A percentile compares a stretch with the other conserved stretches of the same genome.
Conservation (phyloP, 208 protist genomes). For the Leptomonas pyrrhocoris region DNA sequence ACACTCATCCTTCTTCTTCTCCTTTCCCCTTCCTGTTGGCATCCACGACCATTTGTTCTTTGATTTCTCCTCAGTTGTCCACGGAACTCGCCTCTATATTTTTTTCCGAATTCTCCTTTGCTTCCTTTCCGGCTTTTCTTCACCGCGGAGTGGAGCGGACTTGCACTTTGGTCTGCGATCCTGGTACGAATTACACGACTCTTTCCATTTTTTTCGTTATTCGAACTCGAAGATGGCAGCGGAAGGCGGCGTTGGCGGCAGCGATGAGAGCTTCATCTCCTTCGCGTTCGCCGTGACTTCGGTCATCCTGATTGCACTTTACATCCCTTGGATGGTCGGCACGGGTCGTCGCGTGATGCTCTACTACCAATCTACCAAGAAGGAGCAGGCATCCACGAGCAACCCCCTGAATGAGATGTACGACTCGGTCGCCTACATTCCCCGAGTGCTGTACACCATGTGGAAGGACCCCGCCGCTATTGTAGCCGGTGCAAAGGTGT, state of each 20-base stretch:
- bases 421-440: conserved; percentile 73
- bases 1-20: neutral
- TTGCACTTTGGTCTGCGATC: too few species aligned
- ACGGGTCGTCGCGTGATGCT: conserved; percentile 51
- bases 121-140: neutral
- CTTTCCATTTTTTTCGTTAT: too few species aligned
- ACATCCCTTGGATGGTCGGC: conserved; percentile 87
- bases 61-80: too few species aligned
- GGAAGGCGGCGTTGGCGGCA: conserved; percentile 71
- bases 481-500: conserved; percentile 67
- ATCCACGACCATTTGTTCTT: neutral
- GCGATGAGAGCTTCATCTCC: conserved; percentile 89
- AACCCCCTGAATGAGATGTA: conserved; percentile 69
- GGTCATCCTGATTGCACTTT: conserved; percentile 82
- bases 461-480: conserved; percentile 56
- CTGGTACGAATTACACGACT: too few species aligned
- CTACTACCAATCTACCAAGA: conserved; percentile 69
- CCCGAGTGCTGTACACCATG: conserved; percentile 45
- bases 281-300: conserved; percentile 89
- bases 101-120: neutral
- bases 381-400: conserved; percentile 40
- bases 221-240: conserved; percentile 22
- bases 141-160: too few species aligned
- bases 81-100: neutral
- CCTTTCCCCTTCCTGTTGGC: neutral